phyloP scores from a whole-genome alignment of 225 moss, liverwort and hornwort species.

The Sphagnum contortum region DNA sequence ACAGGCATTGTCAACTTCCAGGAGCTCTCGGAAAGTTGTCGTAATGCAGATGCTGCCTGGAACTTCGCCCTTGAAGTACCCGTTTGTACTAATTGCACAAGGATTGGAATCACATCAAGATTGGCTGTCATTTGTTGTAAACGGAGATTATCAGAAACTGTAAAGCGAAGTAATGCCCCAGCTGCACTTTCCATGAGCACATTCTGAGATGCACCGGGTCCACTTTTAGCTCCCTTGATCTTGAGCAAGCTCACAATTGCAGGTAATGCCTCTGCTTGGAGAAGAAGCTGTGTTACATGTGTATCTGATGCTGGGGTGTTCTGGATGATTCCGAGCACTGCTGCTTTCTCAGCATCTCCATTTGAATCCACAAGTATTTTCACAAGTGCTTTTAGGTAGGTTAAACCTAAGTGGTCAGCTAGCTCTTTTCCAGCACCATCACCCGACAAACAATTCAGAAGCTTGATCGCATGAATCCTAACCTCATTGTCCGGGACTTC shows the following conservation, averaged over 20 bases:
- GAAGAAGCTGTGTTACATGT: constrained; percentile 55
- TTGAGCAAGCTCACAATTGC: constrained; percentile 61
- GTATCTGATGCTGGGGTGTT: constrained; percentile 55
- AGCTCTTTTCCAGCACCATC: constrained; percentile 80
- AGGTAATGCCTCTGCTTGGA: constrained; percentile 65
- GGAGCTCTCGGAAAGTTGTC: constrained; percentile 64
- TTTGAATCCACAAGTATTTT: constrained; percentile 37
- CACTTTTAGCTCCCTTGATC: constrained; percentile 28
- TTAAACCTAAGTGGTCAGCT: constrained; percentile 55
- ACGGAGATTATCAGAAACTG: constrained; percentile 37
- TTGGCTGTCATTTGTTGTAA: constrained; percentile 60
- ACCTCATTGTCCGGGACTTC: constrained; percentile 54
- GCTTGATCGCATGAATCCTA: constrained; percentile 68
- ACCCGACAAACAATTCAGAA: constrained; percentile 72
- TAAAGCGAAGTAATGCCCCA: constrained; percentile 71
- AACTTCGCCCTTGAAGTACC: constrained; percentile 70
- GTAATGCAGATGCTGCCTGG: constrained; percentile 55
- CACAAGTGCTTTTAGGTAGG: constrained; percentile 62
- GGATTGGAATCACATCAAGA: constrained; percentile 58
- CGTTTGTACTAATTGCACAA: constrained; percentile 54
- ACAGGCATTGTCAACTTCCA: constrained; percentile 44
- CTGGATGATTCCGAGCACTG: constrained; percentile 69
- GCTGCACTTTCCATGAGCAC: constrained; percentile 55
- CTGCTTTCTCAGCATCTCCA: constrained; percentile 71
- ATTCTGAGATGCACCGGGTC: constrained; percentile 49